phyloP scores from a whole-genome alignment of 306 rosid genomes.

The Acacia melanoxylon region DNA sequence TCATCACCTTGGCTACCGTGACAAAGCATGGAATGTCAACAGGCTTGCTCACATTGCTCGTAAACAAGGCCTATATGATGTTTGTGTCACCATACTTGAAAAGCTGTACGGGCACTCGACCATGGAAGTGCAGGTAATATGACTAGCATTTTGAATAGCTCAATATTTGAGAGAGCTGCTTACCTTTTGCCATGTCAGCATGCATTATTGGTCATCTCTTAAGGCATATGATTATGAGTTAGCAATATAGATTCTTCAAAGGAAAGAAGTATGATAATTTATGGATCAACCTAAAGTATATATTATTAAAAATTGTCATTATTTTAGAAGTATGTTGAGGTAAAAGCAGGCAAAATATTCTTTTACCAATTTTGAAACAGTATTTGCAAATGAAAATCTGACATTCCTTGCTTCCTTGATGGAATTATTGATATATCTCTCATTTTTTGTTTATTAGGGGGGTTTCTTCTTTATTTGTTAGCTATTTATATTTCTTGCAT shows the following conservation, averaged over 20 bases:
- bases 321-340: background rate
- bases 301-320: background rate
- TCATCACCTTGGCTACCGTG: constrained; percentile 99
- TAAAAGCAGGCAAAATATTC: background rate
- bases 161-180: constrained; percentile 13
- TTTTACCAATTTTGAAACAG: background rate
- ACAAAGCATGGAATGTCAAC: constrained; percentile 99
- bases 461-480: background rate
- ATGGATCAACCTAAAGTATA: background rate
- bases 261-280: background rate
- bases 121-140: constrained; percentile 98
- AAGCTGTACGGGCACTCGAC: constrained; percentile 96
- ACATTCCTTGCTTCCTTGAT: background rate
- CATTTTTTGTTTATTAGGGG: background rate
- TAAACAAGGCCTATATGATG: constrained; percentile 92
- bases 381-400: background rate
- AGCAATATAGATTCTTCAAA: background rate
- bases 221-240: background rate
- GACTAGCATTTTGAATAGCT: constrained; percentile 10
- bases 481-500: background rate
- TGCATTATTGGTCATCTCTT: background rate
- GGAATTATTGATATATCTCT: background rate
- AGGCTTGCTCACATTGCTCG: constrained; percentile 96
- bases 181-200: constrained; percentile 11
- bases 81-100: constrained; percentile 87